Evolutionary conservation across 2,329 filamentous ascomycete species (phyloP), one percentile per base, ranked within the genome.

Genomic region (Neofusicoccum umdonicola): DNA sequence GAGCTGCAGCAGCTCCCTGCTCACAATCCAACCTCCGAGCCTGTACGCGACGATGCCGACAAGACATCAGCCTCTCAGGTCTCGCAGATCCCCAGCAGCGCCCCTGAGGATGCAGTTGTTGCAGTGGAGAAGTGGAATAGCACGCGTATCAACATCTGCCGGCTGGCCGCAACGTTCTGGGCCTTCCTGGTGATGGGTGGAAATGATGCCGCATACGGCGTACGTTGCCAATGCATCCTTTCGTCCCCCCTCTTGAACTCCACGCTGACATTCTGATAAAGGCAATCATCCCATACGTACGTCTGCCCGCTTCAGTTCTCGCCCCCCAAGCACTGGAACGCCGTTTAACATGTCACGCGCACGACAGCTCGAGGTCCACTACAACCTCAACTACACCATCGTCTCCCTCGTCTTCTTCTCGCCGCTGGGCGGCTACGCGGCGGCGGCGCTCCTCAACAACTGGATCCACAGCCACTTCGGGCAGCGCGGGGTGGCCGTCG

Each of bases 381-480:
- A 90, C 75, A 61, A 78, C 57, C 78, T 90, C 60, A 81, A 79
- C 54, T 90, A 90, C 72, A 83, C 85, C 2, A 77, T 88, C 62
- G 83, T 91, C 4, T 89, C 88, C 0, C 80, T 90, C 1, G 77
- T 90, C 48, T 91, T 91, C 73, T 79, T 91, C n/a, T 84, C 88
- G 0, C 88, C 88, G 0, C 86, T 75, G 76, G 79, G 68, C 57
- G 90, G 89, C 9, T 84, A 83, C 37, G 82, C 75, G 7, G 75
- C 77, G 5, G 77, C 74, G 34, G 75, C 76, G 7, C 77, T 78
- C 67, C 73, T 75, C 50, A 77, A 76, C 67, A 76, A 78, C 57
- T 75, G 77, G 62, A 76, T 73, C 54, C 73, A 74, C n/a, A 76
- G 73, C 57, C 73, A 74, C 52, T 80, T 87, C 54, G 91, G 91